These are phyloP conservation scores for Passiflora organensis DNA, from an alignment of 345 rosid species.

Conservation along the genomic window DNA sequence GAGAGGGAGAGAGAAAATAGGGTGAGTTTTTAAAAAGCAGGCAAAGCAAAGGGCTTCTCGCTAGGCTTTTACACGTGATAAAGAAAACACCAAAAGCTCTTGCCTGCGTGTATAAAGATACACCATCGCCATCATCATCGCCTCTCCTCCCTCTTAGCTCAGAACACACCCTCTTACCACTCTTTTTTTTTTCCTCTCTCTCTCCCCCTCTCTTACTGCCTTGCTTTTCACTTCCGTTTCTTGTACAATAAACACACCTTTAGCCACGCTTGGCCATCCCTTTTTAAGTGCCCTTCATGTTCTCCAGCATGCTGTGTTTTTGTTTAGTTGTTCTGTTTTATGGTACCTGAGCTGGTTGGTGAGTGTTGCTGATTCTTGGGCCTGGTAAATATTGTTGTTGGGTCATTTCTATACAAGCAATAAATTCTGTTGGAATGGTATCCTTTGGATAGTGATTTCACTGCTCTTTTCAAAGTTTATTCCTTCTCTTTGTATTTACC, in stretches of 20 bases:
- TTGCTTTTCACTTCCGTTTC: constrained; percentile 9
- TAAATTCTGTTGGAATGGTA: constrained; percentile 29
- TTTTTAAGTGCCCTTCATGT: not conserved
- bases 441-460: constrained; percentile 63
- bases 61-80: constrained; percentile 86
- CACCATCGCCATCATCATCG: constrained; percentile 47
- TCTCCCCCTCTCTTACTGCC: too few species aligned
- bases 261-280: constrained; percentile 4
- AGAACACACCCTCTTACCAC: not conserved
- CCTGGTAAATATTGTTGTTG: constrained; percentile 6
- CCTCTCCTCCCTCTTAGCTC: constrained; percentile 2
- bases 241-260: not conserved
- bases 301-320: too few species aligned
- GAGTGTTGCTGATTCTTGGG: constrained; percentile 20
- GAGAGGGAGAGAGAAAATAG: constrained; percentile 9
- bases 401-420: constrained; percentile 19
- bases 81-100: constrained; percentile 69
- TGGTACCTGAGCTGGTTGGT: constrained; percentile 20
- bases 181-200: not conserved
- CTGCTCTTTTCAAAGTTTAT: constrained; percentile 91
- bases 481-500: constrained; percentile 65
- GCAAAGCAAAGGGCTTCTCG: constrained; percentile 4
- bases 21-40: not conserved
- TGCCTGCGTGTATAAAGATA: constrained; percentile 95
- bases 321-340: not conserved